Evolutionary conservation across 192 early-diverging fungal species (phyloP), one percentile per base, ranked within the genome.

Genomic region (Paraglomus brasilianum): DNA sequence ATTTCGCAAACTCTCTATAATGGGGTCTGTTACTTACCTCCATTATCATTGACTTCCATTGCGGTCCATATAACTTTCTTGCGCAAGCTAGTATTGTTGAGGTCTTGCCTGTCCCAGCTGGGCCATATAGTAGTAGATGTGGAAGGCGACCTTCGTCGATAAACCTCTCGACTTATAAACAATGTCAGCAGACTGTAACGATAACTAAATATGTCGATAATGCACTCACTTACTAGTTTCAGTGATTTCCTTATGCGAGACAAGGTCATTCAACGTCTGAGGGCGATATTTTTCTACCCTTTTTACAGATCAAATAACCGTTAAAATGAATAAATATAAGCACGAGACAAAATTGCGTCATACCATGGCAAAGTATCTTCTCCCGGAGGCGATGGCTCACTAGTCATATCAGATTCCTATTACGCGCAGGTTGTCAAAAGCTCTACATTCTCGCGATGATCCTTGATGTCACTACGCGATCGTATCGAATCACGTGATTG

Each of bases 221-320:
- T 22, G 30, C 48, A 11, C 15, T n/a, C 30, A 64, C 45, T 43
- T 39, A 90, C 93, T 89, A 8, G 95, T 96, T 39, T 83, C 80
- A 21, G 93, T 95, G 56, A 99, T 96, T 75, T 97, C 90, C 62
- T 89, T 69, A 69, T 97, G 95, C 19, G 96, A 93, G 39, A 99
- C 93, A 49, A 99, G 82, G 47, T 99, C 95, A 55, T 89, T 86
- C n/a, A 99, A 77, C n/a, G 81, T 78, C 0, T 80, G 72, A 8
- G 95, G 97, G 53, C 97, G 83, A 75, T 99, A 99, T 72, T 99
- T 99, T 76, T 99, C 97, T 5, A 99, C 93, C 96, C 95, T 92
- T n/a, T 59, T 17, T 42, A 42, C 47, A n/a, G 10, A 13, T 10
- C n/a, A 10, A 48, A 48, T 48, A 48, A n/a, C n/a, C n/a, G n/a